These are phyloP conservation scores for Lipomyces chichibuensis DNA, from an alignment of 805 yeast genomes.

Conservation along the genomic window DNA sequence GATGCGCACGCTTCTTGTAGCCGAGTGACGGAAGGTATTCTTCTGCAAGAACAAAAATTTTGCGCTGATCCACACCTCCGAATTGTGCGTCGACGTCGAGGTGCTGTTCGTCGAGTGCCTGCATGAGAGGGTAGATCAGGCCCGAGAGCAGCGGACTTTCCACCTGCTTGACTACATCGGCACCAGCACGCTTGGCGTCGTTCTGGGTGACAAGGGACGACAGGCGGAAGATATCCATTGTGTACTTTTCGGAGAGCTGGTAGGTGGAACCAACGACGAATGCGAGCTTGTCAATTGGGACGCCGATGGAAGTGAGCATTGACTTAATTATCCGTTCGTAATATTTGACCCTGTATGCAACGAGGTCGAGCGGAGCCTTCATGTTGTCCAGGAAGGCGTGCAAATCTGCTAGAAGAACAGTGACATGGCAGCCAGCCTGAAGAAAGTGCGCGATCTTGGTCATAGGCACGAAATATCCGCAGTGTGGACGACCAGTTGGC, in stretches of 20 bases:
- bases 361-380: slow-evolving; percentile 97
- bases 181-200: slow-evolving; percentile 98
- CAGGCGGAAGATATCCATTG: slow-evolving; percentile 85
- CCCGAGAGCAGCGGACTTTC: slow-evolving; percentile 92
- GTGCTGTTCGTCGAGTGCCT: slow-evolving; percentile 93
- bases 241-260: slow-evolving; percentile 75
- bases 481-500: slow-evolving; percentile 98
- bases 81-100: slow-evolving; percentile 90
- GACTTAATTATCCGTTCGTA: slow-evolving; percentile 84
- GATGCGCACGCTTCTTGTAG: slow-evolving; percentile 95
- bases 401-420: slow-evolving; percentile 87
- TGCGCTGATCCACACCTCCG: slow-evolving; percentile 99
- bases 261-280: slow-evolving; percentile 90
- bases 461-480: slow-evolving; percentile 99
- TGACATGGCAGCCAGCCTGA: slow-evolving; percentile 94
- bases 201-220: slow-evolving; percentile 86
- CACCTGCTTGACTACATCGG: slow-evolving; percentile 98
- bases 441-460: slow-evolving; percentile 92
- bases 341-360: slow-evolving; percentile 83
- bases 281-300: slow-evolving; percentile 83
- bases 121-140: slow-evolving; percentile 96
- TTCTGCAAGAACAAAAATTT: slow-evolving; percentile 95
- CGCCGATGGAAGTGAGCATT: slow-evolving; percentile 80
- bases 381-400: slow-evolving; percentile 97
- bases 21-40: slow-evolving; percentile 86